Base-by-base conservation (phyloP, 2,329 filamentous ascomycete species). In the Penicillium sp. region DNA sequence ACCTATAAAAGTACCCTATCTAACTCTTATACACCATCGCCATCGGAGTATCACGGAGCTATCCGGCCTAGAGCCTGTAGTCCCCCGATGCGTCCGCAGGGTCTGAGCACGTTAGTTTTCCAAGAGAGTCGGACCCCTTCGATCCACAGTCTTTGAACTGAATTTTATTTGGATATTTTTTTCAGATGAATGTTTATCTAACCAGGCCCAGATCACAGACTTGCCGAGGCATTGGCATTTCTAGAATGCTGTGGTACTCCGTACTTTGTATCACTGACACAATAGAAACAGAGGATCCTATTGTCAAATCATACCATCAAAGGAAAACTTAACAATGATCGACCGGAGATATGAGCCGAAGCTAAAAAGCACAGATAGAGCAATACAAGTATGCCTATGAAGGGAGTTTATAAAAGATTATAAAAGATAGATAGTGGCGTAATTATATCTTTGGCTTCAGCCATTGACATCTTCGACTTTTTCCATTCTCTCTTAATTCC, bases 381-480 rank as follows among this genome's bases (percentile, higher is more conserved):
- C 17, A 37, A 37, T n/a, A n/a, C 35, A 9, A n/a, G 4, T 13
- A 21, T 21, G 6, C 12, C 27, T 3, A 19, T 31, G 13, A 4
- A 21, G 9, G n/a, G n/a, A 27, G 8, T n/a, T n/a, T 27, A 27
- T 45, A 48, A 31, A 21, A 31, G 49, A 41, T n/a, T 27, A 27
- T 45, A 48, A 31, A 21, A 31, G 49, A 41, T n/a, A 31, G 8
- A 7, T 2, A 35, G n/a, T 41, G 35, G 47, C 13, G 23, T n/a
- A 45, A 5, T 25, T 25, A 25, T 10, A 17, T 27, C 2, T n/a
- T n/a, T n/a, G 6, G 3, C 17, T 41, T 31, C 13, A 50, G 35
- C 48, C 48, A 50, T 50, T 50, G 48, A 50, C 49, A 51, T 51
- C 50, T 33, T 52, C 12, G 50, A 35, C 50, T 25, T 37, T 19